Base-by-base conservation (phyloP, 73 alveolate genomes). In the Uronychia setigera region DNA sequence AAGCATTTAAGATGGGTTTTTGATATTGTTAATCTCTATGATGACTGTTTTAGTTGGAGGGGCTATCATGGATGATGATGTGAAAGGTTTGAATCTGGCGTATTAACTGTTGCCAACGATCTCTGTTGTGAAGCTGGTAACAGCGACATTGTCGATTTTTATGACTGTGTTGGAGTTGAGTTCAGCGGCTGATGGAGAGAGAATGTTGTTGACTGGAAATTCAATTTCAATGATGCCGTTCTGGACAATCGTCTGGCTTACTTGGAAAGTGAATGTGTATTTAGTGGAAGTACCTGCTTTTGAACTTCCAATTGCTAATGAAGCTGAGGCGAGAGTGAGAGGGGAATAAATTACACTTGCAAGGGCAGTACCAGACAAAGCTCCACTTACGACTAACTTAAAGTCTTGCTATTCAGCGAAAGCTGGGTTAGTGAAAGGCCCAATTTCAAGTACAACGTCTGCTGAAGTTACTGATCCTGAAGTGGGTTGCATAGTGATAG, bases 91-190 rank as follows among this genome's bases (percentile, higher is more conserved):
- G 31, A 32, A 31, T n/a, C 26, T n/a, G 27, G 59, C 27, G 57
- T 29, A 5, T 57, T 25, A 5, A 25, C 57, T 1, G 78, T 32
- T 19, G 87, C 9, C 32, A 58, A 30, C 27, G 1, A 58, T 60
- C 27, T 32, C 46, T 9, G 79, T 80, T 1, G 78, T 35, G 59
- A 80, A 80, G 32, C 84, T 59, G 75, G 79, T 80, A 25, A 31
- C 57, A 27, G 34, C 58, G 46, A 58, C 32, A 31, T 79, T 79
- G 59, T 80, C 5, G 5, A 67, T 46, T 35, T 28, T 80, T 19
- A 74, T 29, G 32, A 57, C 46, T 25, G 80, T 29, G 32, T 29
- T 58, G 0, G 58, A 31, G 13, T 59, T 31, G 28, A 19, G 26
- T 1, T 60, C 67, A 28, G 79, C 29, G 35, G 79, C 5, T 1